A percentile compares a stretch with the other conserved stretches of the same genome.
These are phyloP conservation scores for Phytopythium cucurbitacearum DNA, from an alignment of 352 stramenopile species.

Conservation along the genomic window DNA sequence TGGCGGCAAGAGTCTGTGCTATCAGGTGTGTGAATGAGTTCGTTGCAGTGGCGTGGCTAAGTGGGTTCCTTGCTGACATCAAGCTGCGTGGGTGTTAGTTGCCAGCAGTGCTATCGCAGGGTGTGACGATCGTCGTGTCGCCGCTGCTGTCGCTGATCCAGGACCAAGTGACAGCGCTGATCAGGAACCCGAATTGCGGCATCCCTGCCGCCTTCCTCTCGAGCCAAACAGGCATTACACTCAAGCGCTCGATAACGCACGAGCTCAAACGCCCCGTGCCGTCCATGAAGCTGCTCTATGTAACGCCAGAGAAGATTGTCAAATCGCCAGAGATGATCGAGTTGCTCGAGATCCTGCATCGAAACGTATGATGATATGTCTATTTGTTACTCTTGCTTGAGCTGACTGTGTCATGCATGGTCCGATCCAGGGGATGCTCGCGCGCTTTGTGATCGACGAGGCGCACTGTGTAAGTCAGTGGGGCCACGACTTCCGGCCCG, in stretches of 20 bases:
- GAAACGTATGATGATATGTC: slow-evolving; percentile 21
- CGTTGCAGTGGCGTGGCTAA: slow-evolving; percentile 1
- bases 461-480: slow-evolving; percentile 88
- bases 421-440: slow-evolving; percentile 59
- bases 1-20: slow-evolving; percentile 90
- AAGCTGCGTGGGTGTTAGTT: slow-evolving; percentile 13
- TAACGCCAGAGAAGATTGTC: slow-evolving; percentile 94
- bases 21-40: slow-evolving; percentile 54
- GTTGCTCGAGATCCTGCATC: slow-evolving; percentile 43
- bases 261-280: slow-evolving; percentile 77
- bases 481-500: slow-evolving; percentile 87
- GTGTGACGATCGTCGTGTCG: slow-evolving; percentile 92
- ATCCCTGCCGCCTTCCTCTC: slow-evolving; percentile 75
- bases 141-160: slow-evolving; percentile 93
- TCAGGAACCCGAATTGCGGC: slow-evolving; percentile 53
- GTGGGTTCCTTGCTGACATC: not conserved
- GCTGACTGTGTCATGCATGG: slow-evolving; percentile 4
- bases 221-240: slow-evolving; percentile 59
- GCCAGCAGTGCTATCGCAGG: slow-evolving; percentile 50
- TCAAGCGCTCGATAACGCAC: slow-evolving; percentile 60
- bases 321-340: slow-evolving; percentile 74
- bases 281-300: slow-evolving; percentile 89
- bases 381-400: not conserved
- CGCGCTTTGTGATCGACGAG: slow-evolving; percentile 94
- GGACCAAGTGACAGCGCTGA: slow-evolving; percentile 88